Evolutionary conservation across 106 monocot species (phyloP), one percentile per base, ranked within the genome.

Genomic region (Narthecium ossifragum): DNA sequence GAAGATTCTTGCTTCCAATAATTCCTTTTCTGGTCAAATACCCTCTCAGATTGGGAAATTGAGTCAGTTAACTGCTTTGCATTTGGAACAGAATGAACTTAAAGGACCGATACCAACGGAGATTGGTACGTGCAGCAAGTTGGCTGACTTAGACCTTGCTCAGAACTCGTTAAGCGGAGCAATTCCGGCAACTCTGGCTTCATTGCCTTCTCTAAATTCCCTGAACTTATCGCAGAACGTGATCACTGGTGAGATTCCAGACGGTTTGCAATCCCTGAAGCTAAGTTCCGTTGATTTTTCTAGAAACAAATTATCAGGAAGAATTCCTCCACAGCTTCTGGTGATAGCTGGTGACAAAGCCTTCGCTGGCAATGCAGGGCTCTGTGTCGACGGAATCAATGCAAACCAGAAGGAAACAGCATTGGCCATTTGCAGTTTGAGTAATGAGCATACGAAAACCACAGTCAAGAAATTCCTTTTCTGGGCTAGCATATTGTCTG

Each of bases 211-310:
- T 46, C 76, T 93, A 2, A 93, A 85, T 56, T 93, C 85, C 8
- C 65, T 93, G 6, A 78, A 93, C 53, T 52, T 93, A 28, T 88
- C 88, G 1, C 22, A 61, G 1, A 88, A 93, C 65, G 43, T 38
- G 64, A 51, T 88, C 34, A 30, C 62, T 4, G 93, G 88, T 0
- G n/a, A 51, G 13, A 85, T 93, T 33, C 93, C 88, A 14, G 43
- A 34, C 0, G 76, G 66, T 37, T 64, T 93, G 8, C 68, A 74
- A 23, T 49, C 59, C 17, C 74, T 93, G 32, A 88, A 85, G 69
- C 73, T 93, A 14, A 88, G 78, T 55, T 65, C 73, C 13, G 17
- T 85, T 30, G 76, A 85, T 49, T 81, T 90, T 53, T 80, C 88
- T 1, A 41, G 46, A 3, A 84, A 84, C 62, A 43, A 53, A 12